These are phyloP conservation scores for Irpex lacteus DNA, from an alignment of 1,284 basidiomycete species.

Conservation along the genomic window DNA sequence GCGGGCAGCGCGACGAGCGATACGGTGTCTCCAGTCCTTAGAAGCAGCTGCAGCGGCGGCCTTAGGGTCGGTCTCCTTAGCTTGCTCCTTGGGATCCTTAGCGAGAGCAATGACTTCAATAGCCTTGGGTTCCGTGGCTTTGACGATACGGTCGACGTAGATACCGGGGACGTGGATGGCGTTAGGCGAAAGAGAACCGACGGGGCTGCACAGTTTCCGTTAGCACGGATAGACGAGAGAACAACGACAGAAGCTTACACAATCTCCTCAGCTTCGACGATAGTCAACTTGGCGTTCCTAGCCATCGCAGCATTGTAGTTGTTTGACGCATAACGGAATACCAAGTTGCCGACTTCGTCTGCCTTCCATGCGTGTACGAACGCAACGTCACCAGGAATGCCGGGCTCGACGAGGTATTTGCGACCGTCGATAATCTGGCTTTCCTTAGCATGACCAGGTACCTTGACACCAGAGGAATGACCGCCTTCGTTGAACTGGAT, in stretches of 20 bases:
- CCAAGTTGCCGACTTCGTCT: constrained; percentile 84
- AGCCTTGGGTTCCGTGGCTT: constrained; percentile 71
- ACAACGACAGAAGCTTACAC: constrained; percentile 38
- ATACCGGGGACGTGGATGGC: constrained; percentile 85
- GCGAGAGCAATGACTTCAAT: constrained; percentile 79
- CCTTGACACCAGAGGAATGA: constrained; percentile 56
- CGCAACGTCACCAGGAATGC: constrained; percentile 84
- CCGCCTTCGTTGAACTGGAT: constrained; percentile 71
- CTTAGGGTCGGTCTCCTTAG: constrained; percentile 19
- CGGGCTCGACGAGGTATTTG: constrained; percentile 84
- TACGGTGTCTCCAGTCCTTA: constrained; percentile 60
- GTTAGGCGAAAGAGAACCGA: constrained; percentile 80
- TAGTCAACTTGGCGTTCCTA: constrained; percentile 84
- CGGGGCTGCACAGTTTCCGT: constrained; percentile 37
- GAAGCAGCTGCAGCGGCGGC: constrained; percentile 45
- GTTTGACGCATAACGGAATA: constrained; percentile 86
- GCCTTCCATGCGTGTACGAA: constrained; percentile 94
- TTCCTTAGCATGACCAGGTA: constrained; percentile 79
- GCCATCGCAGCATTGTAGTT: constrained; percentile 90
- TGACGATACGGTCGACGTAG: constrained; percentile 85
- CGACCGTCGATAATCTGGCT: constrained; percentile 76
- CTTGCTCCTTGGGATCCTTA: constrained; percentile 21
- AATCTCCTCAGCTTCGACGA: constrained; percentile 93
- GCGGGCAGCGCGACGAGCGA: constrained; percentile 80
- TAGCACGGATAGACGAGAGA: not conserved